Evolutionary conservation across 176 grass and related monocot genomes (phyloP), one percentile per base, ranked within the genome.

Genomic region (Ensete glaucum): DNA sequence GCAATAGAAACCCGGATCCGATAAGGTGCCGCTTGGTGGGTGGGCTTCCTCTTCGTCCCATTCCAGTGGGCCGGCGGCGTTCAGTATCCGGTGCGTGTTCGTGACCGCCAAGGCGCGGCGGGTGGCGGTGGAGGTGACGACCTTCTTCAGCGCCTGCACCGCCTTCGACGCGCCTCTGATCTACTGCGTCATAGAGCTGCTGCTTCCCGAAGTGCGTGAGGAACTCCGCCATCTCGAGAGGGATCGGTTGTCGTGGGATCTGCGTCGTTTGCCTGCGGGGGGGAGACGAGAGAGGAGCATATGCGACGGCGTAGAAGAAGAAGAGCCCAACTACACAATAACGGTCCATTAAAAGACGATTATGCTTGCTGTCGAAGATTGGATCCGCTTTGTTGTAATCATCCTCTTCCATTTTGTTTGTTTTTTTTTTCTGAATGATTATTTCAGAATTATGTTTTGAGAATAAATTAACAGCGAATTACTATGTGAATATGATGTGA

Each of bases 291-390:
- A 90, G 20, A 82, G 78, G 71, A 78, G 20, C 80, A 93, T 89
- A 54, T 91, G 88, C 10, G 95, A 98, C 80, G 93, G 90, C 80
- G 81, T 98, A 86, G 95, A 98, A 43, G 95, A 98, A 84, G 90
- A 93, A 43, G 0, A 43, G 34, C 34, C 34, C 34, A 43, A 43
- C 34, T 5, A 43, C 34, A 43, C 34, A 0, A 43, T 43, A 43
- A 6, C 34, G 5, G 34, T 43, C 34, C 34, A 43, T 43, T 43
- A 43, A 43, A 43, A 43, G 34, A 43, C 34, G 34, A 43, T 43
- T 43, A 6, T 43, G 4, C 34, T 43, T 43, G 4, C 34, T 43
- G 34, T 43, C 34, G 34, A 43, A 43, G 34, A 43, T 43, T 43
- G 34, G 34, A 4, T 43, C 34, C 3, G 34, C 34, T 43, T 43